Evolutionary conservation across 345 rosid species (phyloP), one percentile per base, ranked within the genome.

Genomic region (Murraya koenigii): DNA sequence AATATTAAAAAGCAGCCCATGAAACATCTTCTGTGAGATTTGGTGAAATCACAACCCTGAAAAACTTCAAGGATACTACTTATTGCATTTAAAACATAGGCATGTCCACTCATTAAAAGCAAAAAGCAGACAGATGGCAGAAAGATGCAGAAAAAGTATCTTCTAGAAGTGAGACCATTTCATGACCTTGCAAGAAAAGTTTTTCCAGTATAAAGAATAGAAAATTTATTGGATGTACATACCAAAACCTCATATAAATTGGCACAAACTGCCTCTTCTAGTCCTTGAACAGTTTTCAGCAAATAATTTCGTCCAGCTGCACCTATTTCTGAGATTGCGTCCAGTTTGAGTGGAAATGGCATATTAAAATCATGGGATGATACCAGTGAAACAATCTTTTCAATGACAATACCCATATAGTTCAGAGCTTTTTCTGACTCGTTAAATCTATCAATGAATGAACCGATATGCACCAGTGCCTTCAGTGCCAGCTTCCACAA

Each of bases 391-490:
- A 87, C 75, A 79, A 93, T 74, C 73, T 78, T 88, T 66, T 89
- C 89, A 13, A 94, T 85, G 69, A 94, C 92, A 68, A 87, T 86
- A 78, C 26, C 73, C 87, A 85, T 84, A 82, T 89, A 95, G 84
- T 87, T 87, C 76, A 65, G 59, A 75, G 65, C 82, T 84, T 87
- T 93, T 73, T 90, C 95, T 56, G 77, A 74, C 52, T 94, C 93
- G 35, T 81, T 73, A 85, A 65, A 83, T 58, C 58, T 85, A 58
- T 88, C 80, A 84, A 92, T 79, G 82, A 82, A 90, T 41, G 87
- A 88, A 81, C 97, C 97, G 82, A 94, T 87, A 70, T 85, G 82
- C 71, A 86, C 91, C 30, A 93, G 83, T 39, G 97, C 95, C 78
- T 87, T 91, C 85, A 95, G 74, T 35, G 92, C 87, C 78, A 88